These are phyloP conservation scores for Allium cepa DNA, from an alignment of 106 monocot species.

Conservation along the genomic window DNA sequence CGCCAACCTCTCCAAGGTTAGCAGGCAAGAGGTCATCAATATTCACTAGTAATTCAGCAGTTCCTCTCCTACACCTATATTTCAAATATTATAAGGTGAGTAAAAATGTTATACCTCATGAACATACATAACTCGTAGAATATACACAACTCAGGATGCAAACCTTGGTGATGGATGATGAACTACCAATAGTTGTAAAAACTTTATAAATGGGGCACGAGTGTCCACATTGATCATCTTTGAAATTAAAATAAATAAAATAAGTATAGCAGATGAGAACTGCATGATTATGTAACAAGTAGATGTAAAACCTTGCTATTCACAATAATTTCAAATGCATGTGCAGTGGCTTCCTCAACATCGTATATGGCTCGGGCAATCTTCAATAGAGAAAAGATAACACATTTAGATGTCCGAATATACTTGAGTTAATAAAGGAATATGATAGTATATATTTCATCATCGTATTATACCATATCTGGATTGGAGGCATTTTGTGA, in stretches of 20 bases:
- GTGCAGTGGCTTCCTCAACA: constrained; percentile 88
- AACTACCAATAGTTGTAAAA: constrained; percentile 81
- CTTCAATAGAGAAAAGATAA: constrained; percentile 20
- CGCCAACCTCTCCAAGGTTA: constrained; percentile 11
- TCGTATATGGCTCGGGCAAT: constrained; percentile 90
- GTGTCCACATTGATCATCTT: constrained; percentile 86
- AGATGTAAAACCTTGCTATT: constrained; percentile 58
- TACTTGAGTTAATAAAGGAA: too few species aligned
- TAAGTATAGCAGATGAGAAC: too few species aligned
- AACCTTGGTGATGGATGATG: constrained; percentile 99
- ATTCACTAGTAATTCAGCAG: constrained; percentile 76
- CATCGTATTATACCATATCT: constrained; percentile 35
- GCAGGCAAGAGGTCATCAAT: constrained; percentile 80
- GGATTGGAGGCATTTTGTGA: constrained; percentile 71
- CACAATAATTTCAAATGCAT: constrained; percentile 71
- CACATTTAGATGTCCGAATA: constrained; percentile 9
- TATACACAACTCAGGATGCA: too few species aligned
- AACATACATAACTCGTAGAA: too few species aligned
- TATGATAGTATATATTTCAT: background rate
- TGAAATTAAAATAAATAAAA: constrained; percentile 5
- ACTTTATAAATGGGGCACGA: constrained; percentile 66
- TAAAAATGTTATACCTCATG: too few species aligned
- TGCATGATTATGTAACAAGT: too few species aligned
- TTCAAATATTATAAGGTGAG: constrained; percentile 13
- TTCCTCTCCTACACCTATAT: constrained; percentile 79